These are phyloP conservation scores for Coemansia sp. DNA, from an alignment of 192 early-diverging fungal species.

Conservation along the genomic window DNA sequence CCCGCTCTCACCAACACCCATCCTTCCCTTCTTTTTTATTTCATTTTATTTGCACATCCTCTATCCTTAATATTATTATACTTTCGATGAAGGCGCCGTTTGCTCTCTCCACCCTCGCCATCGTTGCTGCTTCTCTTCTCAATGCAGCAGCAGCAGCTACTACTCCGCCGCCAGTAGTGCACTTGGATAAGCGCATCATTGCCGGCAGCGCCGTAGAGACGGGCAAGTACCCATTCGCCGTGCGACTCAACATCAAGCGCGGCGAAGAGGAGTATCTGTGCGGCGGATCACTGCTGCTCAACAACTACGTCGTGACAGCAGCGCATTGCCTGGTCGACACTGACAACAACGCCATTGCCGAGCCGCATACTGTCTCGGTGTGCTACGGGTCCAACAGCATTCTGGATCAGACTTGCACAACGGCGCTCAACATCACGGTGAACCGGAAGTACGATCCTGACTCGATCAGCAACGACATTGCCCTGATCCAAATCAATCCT, in stretches of 20 bases:
- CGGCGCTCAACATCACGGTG: slow-evolving; percentile 26
- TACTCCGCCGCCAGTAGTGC: background rate
- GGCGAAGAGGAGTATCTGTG: slow-evolving; percentile 31
- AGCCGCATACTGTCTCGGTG: slow-evolving; percentile 23
- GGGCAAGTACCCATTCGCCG: slow-evolving; percentile 37
- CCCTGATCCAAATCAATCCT: slow-evolving; percentile 27
- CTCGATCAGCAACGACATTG: slow-evolving; percentile 44
- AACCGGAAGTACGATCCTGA: slow-evolving; percentile 29
- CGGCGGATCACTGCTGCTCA: slow-evolving; percentile 38
- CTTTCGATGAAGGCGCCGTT: slow-evolving; percentile 8
- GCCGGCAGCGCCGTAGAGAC: slow-evolving; percentile 16
- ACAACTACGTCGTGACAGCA: slow-evolving; percentile 40
- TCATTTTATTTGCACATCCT: background rate
- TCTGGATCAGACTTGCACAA: slow-evolving; percentile 15
- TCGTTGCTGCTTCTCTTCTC: background rate
- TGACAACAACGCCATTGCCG: slow-evolving; percentile 15
- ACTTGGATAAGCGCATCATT: slow-evolving; percentile 38
- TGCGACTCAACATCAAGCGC: slow-evolving; percentile 32
- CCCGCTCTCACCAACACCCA: no score
- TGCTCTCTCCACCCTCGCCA: background rate
- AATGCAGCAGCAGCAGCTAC: background rate
- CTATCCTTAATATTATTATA: background rate
- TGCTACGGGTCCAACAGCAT: slow-evolving; percentile 39
- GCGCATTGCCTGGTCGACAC: slow-evolving; percentile 46
- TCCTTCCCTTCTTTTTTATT: background rate